Percentiles rank a stretch among this genome's conserved stretches.
Evolutionary conservation across 139 green algal species (phyloP).

Genomic region (Micractinium sp.): DNA sequence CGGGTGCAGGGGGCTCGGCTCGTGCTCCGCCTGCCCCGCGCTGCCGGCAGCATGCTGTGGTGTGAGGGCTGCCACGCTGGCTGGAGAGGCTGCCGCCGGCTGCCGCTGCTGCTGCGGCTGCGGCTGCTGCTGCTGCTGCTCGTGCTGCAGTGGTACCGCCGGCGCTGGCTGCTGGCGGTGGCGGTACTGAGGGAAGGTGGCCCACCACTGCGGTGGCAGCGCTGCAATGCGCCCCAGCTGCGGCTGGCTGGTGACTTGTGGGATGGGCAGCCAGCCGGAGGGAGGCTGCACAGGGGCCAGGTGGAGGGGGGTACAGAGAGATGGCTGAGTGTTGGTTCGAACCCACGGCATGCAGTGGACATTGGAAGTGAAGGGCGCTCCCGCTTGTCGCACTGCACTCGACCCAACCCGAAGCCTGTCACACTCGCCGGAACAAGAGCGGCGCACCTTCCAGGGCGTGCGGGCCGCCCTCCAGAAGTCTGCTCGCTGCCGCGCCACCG

Average conservation of each 20-base stretch:
- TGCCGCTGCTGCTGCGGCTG: background rate
- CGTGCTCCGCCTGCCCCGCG: background rate
- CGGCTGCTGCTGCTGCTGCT: background rate
- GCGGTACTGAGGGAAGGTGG: background rate
- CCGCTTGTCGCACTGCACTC: background rate
- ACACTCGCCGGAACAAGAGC: background rate
- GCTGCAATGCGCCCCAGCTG: background rate
- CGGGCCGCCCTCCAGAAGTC: conserved; percentile 25
- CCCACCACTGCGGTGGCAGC: conserved; percentile 4
- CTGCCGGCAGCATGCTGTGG: background rate
- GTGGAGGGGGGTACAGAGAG: background rate
- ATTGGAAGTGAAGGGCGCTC: background rate
- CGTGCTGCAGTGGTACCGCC: background rate
- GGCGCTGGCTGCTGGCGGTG: background rate
- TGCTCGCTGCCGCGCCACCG: background rate
- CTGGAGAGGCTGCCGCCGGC: background rate
- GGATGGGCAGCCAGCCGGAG: background rate
- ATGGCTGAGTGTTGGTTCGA: background rate
- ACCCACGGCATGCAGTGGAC: background rate
- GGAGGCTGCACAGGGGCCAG: background rate
- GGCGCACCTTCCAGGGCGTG: background rate
- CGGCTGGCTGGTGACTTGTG: background rate
- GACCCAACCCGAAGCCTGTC: background rate
- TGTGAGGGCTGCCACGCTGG: background rate
- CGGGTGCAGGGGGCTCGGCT: background rate